Evolutionary conservation across 768 basidiomycete genomes (phyloP).

Genomic region (Pleurotus citrinopileatus): DNA sequence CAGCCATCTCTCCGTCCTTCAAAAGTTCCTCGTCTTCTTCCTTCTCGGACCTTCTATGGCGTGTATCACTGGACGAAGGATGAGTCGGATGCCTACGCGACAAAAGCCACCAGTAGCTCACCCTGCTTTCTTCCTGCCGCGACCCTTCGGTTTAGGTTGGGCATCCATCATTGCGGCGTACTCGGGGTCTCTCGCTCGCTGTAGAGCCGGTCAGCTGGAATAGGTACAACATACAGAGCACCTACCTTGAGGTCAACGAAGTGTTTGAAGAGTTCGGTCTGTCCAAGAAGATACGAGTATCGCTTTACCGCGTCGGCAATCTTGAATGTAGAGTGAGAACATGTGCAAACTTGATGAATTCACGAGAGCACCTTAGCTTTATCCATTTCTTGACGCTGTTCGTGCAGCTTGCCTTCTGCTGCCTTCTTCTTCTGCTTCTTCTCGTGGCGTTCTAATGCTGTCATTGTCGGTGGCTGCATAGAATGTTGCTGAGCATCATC

Average conservation of each 20-base stretch:
- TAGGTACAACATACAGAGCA: neutral
- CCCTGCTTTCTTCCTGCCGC: slow-evolving; percentile 81
- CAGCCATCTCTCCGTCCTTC: slow-evolving; percentile 78
- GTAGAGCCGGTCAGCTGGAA: slow-evolving; percentile 12
- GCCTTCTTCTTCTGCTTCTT: slow-evolving; percentile 55
- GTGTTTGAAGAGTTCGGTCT: slow-evolving; percentile 97
- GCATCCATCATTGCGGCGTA: slow-evolving; percentile 88
- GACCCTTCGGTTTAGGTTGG: slow-evolving; percentile 81
- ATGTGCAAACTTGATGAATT: neutral
- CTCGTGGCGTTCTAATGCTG: slow-evolving; percentile 28
- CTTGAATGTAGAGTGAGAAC: slow-evolving; percentile 38
- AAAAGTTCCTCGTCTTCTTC: slow-evolving; percentile 97
- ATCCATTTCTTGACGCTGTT: slow-evolving; percentile 80
- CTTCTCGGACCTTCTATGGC: slow-evolving; percentile 95
- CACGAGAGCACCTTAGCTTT: slow-evolving; percentile 68
- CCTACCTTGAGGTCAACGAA: slow-evolving; percentile 94
- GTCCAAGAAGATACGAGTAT: slow-evolving; percentile 95
- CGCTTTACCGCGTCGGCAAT: slow-evolving; percentile 93
- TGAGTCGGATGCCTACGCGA: neutral
- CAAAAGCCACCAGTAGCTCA: slow-evolving; percentile 32
- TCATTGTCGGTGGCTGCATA: slow-evolving; percentile 21
- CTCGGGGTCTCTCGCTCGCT: slow-evolving; percentile 89
- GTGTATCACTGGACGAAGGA: slow-evolving; percentile 58
- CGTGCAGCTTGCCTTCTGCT: slow-evolving; percentile 66
- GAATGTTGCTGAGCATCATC: slow-evolving; percentile 8